These are phyloP conservation scores for Gossypium lobatum DNA, from an alignment of 441 rosid genomes.

Conservation along the genomic window DNA sequence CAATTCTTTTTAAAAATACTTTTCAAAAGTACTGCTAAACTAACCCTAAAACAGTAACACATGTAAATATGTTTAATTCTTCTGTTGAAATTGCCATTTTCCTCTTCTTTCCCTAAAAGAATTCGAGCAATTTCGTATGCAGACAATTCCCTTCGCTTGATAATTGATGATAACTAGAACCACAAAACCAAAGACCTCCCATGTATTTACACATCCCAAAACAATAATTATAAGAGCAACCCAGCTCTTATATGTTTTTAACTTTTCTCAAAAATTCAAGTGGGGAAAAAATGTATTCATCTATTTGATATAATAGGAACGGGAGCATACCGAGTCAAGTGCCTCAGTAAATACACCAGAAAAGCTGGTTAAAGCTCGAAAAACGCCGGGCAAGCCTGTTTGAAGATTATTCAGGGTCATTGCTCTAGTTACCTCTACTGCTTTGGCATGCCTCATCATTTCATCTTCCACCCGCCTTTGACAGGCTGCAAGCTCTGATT, in stretches of 20 bases:
- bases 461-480: conserved; percentile 2
- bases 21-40: no score
- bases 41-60: background rate
- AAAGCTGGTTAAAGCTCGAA: conserved; percentile 2
- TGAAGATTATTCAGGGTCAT: conserved; percentile 5
- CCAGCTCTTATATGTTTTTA: conserved; percentile 26
- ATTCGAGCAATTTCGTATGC: conserved; percentile 41
- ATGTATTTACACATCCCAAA: conserved; percentile 34
- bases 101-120: conserved; percentile 13
- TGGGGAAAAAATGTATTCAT: background rate
- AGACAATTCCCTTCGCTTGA: conserved; percentile 14
- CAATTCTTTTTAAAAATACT: fast-evolving
- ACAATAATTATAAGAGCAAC: conserved; percentile 18
- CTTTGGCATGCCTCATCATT: conserved; percentile 4
- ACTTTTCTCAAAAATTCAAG: conserved; percentile 24
- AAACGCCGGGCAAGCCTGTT: background rate
- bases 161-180: background rate
- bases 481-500: background rate
- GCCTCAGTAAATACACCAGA: background rate
- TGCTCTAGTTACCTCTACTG: background rate
- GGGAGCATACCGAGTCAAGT: background rate
- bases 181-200: conserved; percentile 10
- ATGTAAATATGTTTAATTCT: conserved; percentile 18
- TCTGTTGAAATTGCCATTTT: conserved; percentile 21
- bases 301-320: background rate